A percentile compares a stretch with the other conserved stretches of the same genome.
phyloP scores from a whole-genome alignment of 306 rosid genomes.

The Crotalaria pallida region DNA sequence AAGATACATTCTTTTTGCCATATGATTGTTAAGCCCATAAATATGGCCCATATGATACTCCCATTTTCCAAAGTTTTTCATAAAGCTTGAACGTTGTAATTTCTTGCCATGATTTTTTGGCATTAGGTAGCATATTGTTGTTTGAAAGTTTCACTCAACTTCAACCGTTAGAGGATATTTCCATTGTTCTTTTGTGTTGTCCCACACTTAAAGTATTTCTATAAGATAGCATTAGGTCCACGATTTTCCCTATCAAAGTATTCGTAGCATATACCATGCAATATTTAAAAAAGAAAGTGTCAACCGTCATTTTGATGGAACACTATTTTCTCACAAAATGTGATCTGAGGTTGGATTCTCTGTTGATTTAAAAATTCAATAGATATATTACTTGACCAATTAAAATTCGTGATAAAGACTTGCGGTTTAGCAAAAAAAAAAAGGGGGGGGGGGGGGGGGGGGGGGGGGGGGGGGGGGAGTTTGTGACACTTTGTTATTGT shows the following conservation, averaged over 20 bases:
- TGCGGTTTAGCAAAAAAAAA: too few species aligned
- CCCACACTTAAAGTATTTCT: conserved; percentile 1
- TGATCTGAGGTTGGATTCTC: too few species aligned
- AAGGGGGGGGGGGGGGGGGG: too few species aligned
- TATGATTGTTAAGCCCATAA: background rate
- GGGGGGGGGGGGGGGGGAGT: too few species aligned
- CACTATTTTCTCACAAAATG: too few species aligned
- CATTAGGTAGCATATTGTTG: conserved; percentile 10
- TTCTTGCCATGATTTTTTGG: background rate
- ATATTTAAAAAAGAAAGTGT: background rate
- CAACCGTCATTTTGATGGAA: background rate
- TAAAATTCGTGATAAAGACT: too few species aligned
- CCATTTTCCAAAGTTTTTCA: background rate
- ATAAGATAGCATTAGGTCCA: background rate
- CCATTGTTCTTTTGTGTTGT: background rate
- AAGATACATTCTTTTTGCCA: background rate
- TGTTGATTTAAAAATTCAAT: too few species aligned
- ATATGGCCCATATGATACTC: background rate
- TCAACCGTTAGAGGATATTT: background rate
- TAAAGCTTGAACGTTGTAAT: background rate
- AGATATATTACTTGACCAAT: too few species aligned
- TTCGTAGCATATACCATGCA: conserved; percentile 11
- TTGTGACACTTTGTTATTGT: too few species aligned
- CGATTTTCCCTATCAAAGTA: background rate
- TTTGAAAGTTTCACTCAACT: background rate